These are phyloP conservation scores for Microstroma glucosiphilum DNA, from an alignment of 1,284 basidiomycete genomes.

Conservation along the genomic window DNA sequence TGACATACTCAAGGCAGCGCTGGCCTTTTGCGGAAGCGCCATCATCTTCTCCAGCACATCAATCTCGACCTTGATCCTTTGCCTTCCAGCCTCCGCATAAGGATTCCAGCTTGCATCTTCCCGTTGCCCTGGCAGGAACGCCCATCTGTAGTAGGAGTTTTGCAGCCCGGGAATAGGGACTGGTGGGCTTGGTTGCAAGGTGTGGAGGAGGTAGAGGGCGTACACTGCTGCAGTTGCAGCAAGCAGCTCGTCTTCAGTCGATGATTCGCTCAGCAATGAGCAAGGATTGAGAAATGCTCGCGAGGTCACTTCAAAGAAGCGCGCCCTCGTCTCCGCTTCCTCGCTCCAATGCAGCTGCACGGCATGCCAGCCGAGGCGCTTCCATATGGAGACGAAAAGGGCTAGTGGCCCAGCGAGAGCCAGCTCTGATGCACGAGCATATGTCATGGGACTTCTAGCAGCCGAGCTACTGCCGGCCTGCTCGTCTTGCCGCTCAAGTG, in stretches of 20 bases:
- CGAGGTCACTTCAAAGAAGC: neutral
- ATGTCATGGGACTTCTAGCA: too few relatives aligned
- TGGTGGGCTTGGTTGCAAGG: too few relatives aligned
- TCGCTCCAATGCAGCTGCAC: conserved; percentile 1
- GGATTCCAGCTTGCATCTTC: neutral
- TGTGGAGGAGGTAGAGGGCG: too few relatives aligned
- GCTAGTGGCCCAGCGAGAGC: neutral
- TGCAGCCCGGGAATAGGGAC: too few relatives aligned
- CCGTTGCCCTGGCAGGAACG: too few relatives aligned
- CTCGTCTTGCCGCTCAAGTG: too few relatives aligned
- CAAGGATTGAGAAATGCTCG: neutral
- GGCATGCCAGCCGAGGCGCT: neutral
- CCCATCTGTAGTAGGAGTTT: too few relatives aligned
- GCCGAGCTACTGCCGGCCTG: too few relatives aligned
- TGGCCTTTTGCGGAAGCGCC: neutral
- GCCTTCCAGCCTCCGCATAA: neutral
- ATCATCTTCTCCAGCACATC: neutral
- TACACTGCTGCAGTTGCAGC: too few relatives aligned
- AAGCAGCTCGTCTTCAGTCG: too few relatives aligned
- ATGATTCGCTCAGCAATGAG: too few relatives aligned
- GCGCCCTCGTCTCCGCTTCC: neutral
- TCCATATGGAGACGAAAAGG: neutral
- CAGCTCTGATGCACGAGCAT: too few relatives aligned
- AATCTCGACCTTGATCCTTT: neutral
- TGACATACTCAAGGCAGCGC: neutral